Evolutionary conservation across 2,329 filamentous ascomycete genomes (phyloP).

Genomic region (Alternaria infectoria): DNA sequence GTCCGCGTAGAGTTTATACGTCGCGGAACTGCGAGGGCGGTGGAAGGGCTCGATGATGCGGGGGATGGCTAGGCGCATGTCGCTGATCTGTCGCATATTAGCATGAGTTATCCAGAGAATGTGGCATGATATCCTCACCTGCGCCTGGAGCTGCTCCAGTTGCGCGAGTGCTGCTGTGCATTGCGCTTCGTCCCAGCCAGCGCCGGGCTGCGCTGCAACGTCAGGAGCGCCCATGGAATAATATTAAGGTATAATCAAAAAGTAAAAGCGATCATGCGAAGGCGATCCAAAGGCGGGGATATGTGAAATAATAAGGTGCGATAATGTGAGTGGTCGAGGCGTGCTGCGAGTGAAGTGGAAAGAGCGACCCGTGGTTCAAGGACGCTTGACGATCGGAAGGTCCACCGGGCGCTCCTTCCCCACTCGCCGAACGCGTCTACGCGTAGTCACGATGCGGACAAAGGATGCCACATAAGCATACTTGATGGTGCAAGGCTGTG

Average conservation of each 20-base stretch:
- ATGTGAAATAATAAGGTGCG: neutral
- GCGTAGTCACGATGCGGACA: slow-evolving; percentile 15
- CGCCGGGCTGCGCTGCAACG: slow-evolving; percentile 18
- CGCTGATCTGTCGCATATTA: slow-evolving; percentile 46
- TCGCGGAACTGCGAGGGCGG: slow-evolving; percentile 32
- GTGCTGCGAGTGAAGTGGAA: slow-evolving; percentile 11
- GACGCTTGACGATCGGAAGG: slow-evolving; percentile 15
- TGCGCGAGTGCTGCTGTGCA: slow-evolving; percentile 53
- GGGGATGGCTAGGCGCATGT: slow-evolving; percentile 52
- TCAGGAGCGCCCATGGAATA: slow-evolving; percentile 25
- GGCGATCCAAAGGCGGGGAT: neutral
- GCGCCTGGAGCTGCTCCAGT: slow-evolving; percentile 52
- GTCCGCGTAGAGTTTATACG: slow-evolving; percentile 49
- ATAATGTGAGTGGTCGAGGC: slow-evolving; percentile 7
- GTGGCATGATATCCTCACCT: slow-evolving; percentile 36
- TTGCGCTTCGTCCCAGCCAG: slow-evolving; percentile 49
- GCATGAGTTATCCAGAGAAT: neutral
- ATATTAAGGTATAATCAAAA: neutral
- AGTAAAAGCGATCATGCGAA: neutral
- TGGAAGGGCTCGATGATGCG: slow-evolving; percentile 51
- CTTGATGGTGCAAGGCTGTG: neutral
- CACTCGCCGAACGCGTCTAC: slow-evolving; percentile 20
- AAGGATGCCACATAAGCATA: neutral
- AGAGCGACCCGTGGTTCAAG: neutral
- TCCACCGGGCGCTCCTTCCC: slow-evolving; percentile 7